A percentile compares a stretch with the other conserved stretches of the same genome.
These are phyloP conservation scores for Endogone sp. DNA, from an alignment of 192 early-diverging fungal genomes.

Conservation along the genomic window DNA sequence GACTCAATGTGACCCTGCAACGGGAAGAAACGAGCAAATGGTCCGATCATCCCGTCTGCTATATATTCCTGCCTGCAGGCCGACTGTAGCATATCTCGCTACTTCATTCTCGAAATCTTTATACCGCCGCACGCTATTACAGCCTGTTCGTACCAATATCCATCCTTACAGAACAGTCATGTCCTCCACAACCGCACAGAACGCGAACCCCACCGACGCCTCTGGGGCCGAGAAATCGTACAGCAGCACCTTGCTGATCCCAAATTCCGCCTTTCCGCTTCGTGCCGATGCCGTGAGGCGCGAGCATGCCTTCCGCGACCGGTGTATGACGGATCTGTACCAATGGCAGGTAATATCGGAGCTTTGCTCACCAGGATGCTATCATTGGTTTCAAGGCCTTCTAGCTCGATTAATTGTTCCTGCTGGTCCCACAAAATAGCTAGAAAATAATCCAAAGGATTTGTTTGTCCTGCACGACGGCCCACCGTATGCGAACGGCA, in stretches of 20 bases:
- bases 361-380: too few species aligned
- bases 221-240: constrained; percentile 43
- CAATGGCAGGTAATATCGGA: constrained; percentile 73
- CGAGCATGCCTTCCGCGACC: constrained; percentile 54
- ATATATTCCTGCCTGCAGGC: not conserved
- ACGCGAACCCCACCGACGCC: too few species aligned
- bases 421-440: constrained; percentile 22
- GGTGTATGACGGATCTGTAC: constrained; percentile 64
- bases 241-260: constrained; percentile 58
- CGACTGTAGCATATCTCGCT: too few species aligned
- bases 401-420: too few species aligned
- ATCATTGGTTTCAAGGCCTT: not conserved
- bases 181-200: not conserved
- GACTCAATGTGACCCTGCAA: not conserved
- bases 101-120: not conserved
- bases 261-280: constrained; percentile 67
- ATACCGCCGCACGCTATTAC: too few species aligned
- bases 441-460: constrained; percentile 57
- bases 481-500: constrained; percentile 80
- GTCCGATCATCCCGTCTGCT: not conserved
- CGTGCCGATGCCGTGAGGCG: constrained; percentile 57
- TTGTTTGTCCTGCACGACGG: constrained; percentile 80
- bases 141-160: too few species aligned
- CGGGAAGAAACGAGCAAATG: not conserved
- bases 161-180: not conserved